These are phyloP conservation scores for Blastomyces emzantsi DNA, from an alignment of 2,329 filamentous ascomycete species.

Conservation along the genomic window DNA sequence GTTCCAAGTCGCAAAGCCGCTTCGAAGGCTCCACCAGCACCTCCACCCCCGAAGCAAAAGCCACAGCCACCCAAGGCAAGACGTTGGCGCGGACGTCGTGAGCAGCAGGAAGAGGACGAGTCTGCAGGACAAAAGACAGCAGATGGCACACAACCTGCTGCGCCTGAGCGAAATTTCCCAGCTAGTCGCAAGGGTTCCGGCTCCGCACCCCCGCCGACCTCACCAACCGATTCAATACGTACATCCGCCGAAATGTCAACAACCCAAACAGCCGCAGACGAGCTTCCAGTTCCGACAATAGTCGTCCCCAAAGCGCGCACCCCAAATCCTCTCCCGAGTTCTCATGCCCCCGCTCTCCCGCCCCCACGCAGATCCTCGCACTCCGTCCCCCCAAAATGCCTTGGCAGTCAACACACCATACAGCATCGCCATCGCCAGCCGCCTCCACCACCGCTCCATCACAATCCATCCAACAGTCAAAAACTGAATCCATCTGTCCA, in stretches of 20 bases:
- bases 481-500: background rate
- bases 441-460: slow-evolving; percentile 13
- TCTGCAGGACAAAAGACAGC: slow-evolving; percentile 14
- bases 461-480: slow-evolving; percentile 8
- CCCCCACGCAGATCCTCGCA: slow-evolving; percentile 33
- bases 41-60: slow-evolving; percentile 25
- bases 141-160: background rate
- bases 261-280: background rate
- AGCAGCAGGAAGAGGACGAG: slow-evolving; percentile 26
- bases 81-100: slow-evolving; percentile 34
- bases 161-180: background rate
- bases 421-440: slow-evolving; percentile 14
- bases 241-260: background rate
- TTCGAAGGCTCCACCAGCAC: background rate
- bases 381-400: slow-evolving; percentile 18
- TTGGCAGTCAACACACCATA: slow-evolving; percentile 13
- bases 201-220: slow-evolving; percentile 5
- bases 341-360: slow-evolving; percentile 33
- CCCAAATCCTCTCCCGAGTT: slow-evolving; percentile 6
- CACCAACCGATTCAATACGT: background rate
- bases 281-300: background rate
- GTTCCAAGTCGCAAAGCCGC: slow-evolving; percentile 58
- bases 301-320: slow-evolving; percentile 5
- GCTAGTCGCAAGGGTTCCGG: slow-evolving; percentile 10
- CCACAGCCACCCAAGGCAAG: slow-evolving; percentile 37